Percentiles rank a stretch among this genome's conserved stretches.
phyloP scores from a whole-genome alignment of 441 rosid species.

The Pelargonium citronellum region DNA sequence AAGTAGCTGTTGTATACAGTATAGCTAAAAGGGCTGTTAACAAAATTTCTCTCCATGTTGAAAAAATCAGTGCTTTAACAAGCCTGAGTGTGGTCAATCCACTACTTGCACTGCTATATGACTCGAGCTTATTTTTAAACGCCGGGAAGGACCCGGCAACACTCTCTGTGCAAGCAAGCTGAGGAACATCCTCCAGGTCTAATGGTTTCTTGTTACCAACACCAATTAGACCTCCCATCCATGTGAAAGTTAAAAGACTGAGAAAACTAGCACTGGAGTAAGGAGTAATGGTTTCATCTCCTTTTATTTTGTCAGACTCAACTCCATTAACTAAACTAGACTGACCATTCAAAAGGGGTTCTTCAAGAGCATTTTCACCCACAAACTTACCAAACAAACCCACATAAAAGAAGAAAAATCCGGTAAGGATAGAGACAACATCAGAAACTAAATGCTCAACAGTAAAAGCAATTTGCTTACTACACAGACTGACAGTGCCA shows the following conservation, averaged over 20 bases:
- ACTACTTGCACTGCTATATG: slow-evolving; percentile 25
- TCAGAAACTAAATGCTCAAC: too few relatives aligned
- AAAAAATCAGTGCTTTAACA: slow-evolving; percentile 46
- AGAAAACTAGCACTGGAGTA: slow-evolving; percentile 56
- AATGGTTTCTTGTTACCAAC: slow-evolving; percentile 67
- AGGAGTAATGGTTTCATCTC: slow-evolving; percentile 43
- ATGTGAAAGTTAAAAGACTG: slow-evolving; percentile 57
- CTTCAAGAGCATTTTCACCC: slow-evolving; percentile 37
- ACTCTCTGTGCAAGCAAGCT: slow-evolving; percentile 52
- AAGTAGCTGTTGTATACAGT: slow-evolving; percentile 43
- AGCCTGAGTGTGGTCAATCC: slow-evolving; percentile 50
- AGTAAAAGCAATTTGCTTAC: too few relatives aligned
- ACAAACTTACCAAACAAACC: slow-evolving; percentile 39
- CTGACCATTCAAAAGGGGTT: slow-evolving; percentile 52
- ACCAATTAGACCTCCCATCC: slow-evolving; percentile 62
- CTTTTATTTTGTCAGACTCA: slow-evolving; percentile 31
- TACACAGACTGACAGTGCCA: too few relatives aligned
- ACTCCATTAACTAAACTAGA: slow-evolving; percentile 26
- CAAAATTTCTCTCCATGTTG: slow-evolving; percentile 58
- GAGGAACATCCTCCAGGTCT: slow-evolving; percentile 82
- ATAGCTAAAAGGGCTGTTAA: slow-evolving; percentile 43
- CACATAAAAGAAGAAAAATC: too few relatives aligned
- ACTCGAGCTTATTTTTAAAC: slow-evolving; percentile 46
- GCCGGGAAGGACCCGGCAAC: slow-evolving; percentile 38
- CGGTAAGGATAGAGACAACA: too few relatives aligned